These are phyloP conservation scores for Kodamaea sp. DNA, from an alignment of 1,139 yeast genomes.

Conservation along the genomic window DNA sequence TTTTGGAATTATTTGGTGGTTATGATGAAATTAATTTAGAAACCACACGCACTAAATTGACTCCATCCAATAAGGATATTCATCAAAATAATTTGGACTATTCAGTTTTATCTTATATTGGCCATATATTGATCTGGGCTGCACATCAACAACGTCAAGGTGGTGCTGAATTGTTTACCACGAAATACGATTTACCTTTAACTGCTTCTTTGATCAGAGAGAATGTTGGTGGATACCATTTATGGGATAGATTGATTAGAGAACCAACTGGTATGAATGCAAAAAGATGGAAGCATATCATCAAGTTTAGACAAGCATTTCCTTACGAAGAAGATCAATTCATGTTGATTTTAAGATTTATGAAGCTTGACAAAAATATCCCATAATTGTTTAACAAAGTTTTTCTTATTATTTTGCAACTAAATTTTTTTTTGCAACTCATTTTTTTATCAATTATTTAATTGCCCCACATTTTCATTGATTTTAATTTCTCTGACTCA, in stretches of 20 bases:
- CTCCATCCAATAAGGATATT: constrained; percentile 32
- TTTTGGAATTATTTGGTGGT: constrained; percentile 29
- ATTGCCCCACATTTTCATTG: too few relatives aligned
- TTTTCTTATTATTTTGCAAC: too few relatives aligned
- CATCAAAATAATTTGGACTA: constrained; percentile 42
- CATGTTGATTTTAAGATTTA: constrained; percentile 36
- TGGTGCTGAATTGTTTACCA: constrained; percentile 16
- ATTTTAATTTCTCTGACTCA: too few relatives aligned
- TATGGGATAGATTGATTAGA: constrained; percentile 43
- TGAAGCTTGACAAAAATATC: constrained; percentile 24
- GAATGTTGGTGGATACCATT: constrained; percentile 40
- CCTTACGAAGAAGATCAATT: constrained; percentile 44
- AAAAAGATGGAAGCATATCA: constrained; percentile 46
- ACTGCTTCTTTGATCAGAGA: constrained; percentile 20
- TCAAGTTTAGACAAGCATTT: constrained; percentile 37
- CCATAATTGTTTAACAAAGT: constrained; percentile 3
- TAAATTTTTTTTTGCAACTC: too few relatives aligned
- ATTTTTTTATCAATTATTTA: too few relatives aligned
- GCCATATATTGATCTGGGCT: constrained; percentile 44
- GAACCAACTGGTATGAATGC: constrained; percentile 36
- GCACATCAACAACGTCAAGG: constrained; percentile 24
- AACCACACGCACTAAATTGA: constrained; percentile 33
- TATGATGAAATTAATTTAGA: constrained; percentile 35
- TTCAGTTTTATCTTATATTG: constrained; percentile 37
- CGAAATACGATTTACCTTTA: constrained; percentile 20